These are phyloP conservation scores for Oryza officinalis DNA, from an alignment of 176 grass and related monocot species.

Conservation along the genomic window DNA sequence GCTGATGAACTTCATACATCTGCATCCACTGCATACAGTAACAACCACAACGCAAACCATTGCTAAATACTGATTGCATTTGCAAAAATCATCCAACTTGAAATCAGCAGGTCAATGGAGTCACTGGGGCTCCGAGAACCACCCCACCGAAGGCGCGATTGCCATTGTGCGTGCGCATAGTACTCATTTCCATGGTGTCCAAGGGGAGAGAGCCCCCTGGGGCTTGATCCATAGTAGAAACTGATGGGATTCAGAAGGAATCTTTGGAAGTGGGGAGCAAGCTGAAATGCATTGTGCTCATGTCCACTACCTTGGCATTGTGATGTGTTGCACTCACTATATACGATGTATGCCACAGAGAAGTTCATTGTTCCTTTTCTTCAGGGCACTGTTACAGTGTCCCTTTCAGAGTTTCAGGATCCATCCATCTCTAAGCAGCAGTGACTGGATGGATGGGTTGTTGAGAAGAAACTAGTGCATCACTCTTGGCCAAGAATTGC, in stretches of 20 bases:
- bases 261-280: constrained; percentile 59
- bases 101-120: constrained; percentile 43
- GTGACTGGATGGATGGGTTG: constrained; percentile 40
- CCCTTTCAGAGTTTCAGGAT: constrained; percentile 38
- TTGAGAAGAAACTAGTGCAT: constrained; percentile 39
- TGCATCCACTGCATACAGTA: constrained; percentile 41
- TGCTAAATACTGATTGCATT: neutral
- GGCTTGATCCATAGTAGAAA: neutral
- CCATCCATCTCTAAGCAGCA: constrained; percentile 28
- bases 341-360: constrained; percentile 38
- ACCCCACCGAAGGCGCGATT: neutral
- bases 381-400: constrained; percentile 37
- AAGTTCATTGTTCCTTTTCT: constrained; percentile 42
- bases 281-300: constrained; percentile 47
- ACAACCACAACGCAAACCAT: neutral
- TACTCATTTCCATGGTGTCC: constrained; percentile 9
- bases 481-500: constrained; percentile 37
- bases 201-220: constrained; percentile 8
- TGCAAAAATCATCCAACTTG: constrained; percentile 18
- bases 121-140: neutral
- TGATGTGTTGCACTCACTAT: constrained; percentile 35
- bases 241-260: constrained; percentile 32
- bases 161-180: neutral
- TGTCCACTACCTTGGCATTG: constrained; percentile 35
- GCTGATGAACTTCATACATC: constrained; percentile 21